These are phyloP conservation scores for Phanerochaete carnosa DNA, from an alignment of 768 basidiomycete species.

Conservation along the genomic window DNA sequence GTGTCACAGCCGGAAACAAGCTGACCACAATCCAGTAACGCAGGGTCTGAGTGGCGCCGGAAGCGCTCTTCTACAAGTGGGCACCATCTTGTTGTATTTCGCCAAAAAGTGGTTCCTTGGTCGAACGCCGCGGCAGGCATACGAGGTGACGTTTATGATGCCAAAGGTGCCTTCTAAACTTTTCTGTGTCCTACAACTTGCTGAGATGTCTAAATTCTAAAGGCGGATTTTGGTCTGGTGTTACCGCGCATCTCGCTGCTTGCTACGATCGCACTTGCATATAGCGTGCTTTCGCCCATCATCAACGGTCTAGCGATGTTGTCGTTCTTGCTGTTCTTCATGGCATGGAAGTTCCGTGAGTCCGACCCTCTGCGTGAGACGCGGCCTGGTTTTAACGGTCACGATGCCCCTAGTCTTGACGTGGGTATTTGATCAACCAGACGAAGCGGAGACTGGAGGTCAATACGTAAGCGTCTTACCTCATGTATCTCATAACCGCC, in stretches of 20 bases:
- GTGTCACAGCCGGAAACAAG: background rate
- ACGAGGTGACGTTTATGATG: conserved; percentile 50
- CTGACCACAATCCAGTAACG: conserved; percentile 31
- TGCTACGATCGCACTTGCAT: conserved; percentile 51
- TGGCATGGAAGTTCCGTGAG: conserved; percentile 58
- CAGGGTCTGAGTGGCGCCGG: conserved; percentile 53
- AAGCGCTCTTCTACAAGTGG: conserved; percentile 50
- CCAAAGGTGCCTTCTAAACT: conserved; percentile 39
- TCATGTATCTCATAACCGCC: conserved; percentile 20
- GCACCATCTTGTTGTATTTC: conserved; percentile 52
- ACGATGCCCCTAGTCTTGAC: conserved; percentile 34
- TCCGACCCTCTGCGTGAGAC: conserved; percentile 6
- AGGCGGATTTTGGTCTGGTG: conserved; percentile 49
- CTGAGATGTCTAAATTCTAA: background rate
- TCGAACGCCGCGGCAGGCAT: conserved; percentile 64
- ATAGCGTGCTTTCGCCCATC: conserved; percentile 62
- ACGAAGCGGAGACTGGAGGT: conserved; percentile 42
- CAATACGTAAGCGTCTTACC: conserved; percentile 7
- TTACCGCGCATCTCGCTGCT: conserved; percentile 50
- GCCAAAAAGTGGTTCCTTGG: conserved; percentile 63
- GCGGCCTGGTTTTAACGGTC: background rate
- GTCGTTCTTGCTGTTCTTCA: conserved; percentile 55
- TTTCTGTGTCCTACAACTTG: background rate
- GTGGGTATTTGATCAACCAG: conserved; percentile 51
- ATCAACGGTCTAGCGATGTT: conserved; percentile 61